Evolutionary conservation across 345 rosid genomes (phyloP), one percentile per base, ranked within the genome.

Genomic region (Melaleuca alternifolia): DNA sequence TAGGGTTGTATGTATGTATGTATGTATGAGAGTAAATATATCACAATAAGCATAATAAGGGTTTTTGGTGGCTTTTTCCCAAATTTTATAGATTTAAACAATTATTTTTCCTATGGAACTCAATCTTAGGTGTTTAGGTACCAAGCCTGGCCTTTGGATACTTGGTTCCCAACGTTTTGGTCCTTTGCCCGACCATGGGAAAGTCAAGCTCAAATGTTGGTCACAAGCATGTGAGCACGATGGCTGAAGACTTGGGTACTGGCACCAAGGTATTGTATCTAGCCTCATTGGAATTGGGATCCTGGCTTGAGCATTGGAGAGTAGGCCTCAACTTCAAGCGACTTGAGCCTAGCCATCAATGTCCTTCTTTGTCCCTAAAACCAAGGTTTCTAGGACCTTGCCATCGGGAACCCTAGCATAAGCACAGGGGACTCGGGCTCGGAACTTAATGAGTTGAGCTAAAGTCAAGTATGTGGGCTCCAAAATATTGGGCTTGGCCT

Each of bases 341-440:
- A 30, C 10, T 61, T 15, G 14, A 10, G 75, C 37, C 6, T 2
- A 1, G 10, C 44, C 21, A 15, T 11, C 5, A n/a, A 62, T 28
- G 11, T 62, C 41, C 76, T n/a, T n/a, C n/a, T n/a, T 0, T 15
- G 10, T 28, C 0, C 9, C 1, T 6, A 1, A 5, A 62, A 62
- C 11, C 14, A 11, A 0, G 23, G 28, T 56, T 56, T 56, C 62
- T 56, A 4, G 6, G 62, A 28, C 62, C 28, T 56, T 0, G 0
- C 14, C n/a, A n/a, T n/a, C n/a, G n/a, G n/a, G n/a, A n/a, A n/a
- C n/a, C n/a, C n/a, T n/a, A n/a, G n/a, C n/a, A n/a, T n/a, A n/a
- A n/a, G n/a, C n/a, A n/a, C n/a, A n/a, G n/a, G n/a, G n/a, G n/a
- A n/a, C n/a, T n/a, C n/a, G n/a, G n/a, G n/a, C n/a, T n/a, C n/a